These are phyloP conservation scores for Venustampulla echinocandica DNA, from an alignment of 495 filamentous ascomycete species.

Conservation along the genomic window DNA sequence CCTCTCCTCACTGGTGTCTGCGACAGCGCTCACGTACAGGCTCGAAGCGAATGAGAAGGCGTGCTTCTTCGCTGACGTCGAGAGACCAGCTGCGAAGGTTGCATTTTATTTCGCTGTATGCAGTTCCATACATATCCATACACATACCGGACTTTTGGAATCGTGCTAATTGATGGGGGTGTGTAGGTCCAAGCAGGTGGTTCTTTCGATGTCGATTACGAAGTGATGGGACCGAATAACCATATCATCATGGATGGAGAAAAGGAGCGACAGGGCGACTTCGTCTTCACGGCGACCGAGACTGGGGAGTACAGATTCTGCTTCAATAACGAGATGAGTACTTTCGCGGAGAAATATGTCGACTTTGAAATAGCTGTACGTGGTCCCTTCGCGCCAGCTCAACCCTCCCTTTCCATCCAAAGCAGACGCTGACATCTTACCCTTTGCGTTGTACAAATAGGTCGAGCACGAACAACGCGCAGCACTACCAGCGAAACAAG, in stretches of 20 bases:
- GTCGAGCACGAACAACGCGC: conserved; percentile 87
- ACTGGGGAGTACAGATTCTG: conserved; percentile 94
- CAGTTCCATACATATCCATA: too few relatives aligned
- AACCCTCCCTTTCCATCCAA: background rate
- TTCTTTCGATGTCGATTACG: conserved; percentile 92
- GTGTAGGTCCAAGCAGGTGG: conserved; percentile 98
- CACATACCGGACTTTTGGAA: too few relatives aligned
- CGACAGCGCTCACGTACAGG: conserved; percentile 93
- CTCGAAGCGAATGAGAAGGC: conserved; percentile 83
- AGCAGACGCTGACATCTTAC: conserved; percentile 17
- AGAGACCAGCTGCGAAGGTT: conserved; percentile 72
- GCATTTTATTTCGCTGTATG: conserved; percentile 98
- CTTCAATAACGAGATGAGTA: conserved; percentile 98
- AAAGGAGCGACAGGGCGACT: conserved; percentile 95
- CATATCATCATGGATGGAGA: conserved; percentile 78
- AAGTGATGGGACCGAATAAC: conserved; percentile 72
- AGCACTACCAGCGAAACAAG: conserved; percentile 74
- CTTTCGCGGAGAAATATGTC: conserved; percentile 94
- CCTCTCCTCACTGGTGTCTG: conserved; percentile 49
- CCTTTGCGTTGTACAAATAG: conserved; percentile 36
- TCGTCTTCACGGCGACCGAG: conserved; percentile 92
- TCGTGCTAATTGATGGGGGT: too few relatives aligned
- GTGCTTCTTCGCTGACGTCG: conserved; percentile 82
- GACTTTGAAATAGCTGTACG: conserved; percentile 96
- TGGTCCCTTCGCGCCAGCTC: conserved; percentile 4